Base-by-base conservation (phyloP, 768 basidiomycete species). In the Pleurotus giganteus region DNA sequence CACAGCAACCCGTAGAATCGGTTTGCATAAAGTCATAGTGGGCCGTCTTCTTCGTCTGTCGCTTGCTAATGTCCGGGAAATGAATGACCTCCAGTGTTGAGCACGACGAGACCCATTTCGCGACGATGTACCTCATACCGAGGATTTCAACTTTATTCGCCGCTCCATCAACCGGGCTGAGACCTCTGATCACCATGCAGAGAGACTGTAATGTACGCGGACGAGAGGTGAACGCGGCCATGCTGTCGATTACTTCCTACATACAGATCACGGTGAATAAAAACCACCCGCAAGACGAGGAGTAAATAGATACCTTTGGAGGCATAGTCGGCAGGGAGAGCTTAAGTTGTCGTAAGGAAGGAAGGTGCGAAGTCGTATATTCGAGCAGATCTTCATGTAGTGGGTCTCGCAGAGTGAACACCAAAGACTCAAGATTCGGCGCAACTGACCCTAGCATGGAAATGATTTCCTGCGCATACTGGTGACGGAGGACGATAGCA, bases 91-190 rank as follows among this genome's bases (percentile, higher is more conserved):
- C 49, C 7, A 51, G 34, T 4, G 8, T 51, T 9, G 19, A 12
- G 23, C 49, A 51, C 19, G 49, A 34, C 19, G 29, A 11, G 11
- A 51, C 49, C 49, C 49, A 51, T n/a, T n/a, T 29, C 17, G n/a
- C 15, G 21, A 51, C 34, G 19, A 51, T 51, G 31, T 51, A n/a
- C 32, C 23, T 51, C 31, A 51, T 9, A 23, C n/a, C 11, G 4
- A 17, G 29, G 19, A 36, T 21, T n/a, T n/a, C n/a, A n/a, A n/a
- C n/a, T n/a, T n/a, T n/a, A 9, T 11, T 34, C 19, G 13, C 27
- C 27, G n/a, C n/a, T 11, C 26, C 27, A 4, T 24, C 15, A n/a
- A 12, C 2, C 12, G 23, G 9, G 1, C 26, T 8, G 21, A 45
- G 9, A 5, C 44, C 44, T 8, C 44, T 7, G 27, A 45, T 45